These are phyloP conservation scores for Colletotrichum zoysiae DNA, from an alignment of 2,329 filamentous ascomycete genomes.

Conservation along the genomic window DNA sequence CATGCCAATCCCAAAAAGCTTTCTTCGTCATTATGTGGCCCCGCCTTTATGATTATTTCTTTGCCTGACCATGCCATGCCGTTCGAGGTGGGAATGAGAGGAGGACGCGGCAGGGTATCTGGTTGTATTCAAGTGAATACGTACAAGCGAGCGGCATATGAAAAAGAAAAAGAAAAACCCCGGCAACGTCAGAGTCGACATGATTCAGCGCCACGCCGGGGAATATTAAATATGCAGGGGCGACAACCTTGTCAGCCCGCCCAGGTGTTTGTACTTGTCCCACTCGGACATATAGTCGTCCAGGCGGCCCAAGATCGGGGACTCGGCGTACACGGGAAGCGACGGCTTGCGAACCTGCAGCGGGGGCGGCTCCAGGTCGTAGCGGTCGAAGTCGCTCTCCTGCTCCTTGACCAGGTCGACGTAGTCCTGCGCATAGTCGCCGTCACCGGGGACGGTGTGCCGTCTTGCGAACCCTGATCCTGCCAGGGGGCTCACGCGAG, in stretches of 20 bases:
- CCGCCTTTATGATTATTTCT: not conserved
- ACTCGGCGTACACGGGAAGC: constrained; percentile 32
- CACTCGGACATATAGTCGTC: constrained; percentile 53
- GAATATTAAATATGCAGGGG: constrained; percentile 24
- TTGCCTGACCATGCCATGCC: not conserved
- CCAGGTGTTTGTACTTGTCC: constrained; percentile 62
- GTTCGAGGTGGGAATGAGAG: not conserved
- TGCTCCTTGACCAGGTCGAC: constrained; percentile 46
- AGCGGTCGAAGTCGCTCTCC: constrained; percentile 35
- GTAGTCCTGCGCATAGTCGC: constrained; percentile 46
- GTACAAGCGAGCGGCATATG: constrained; percentile 7
- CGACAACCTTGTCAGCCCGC: constrained; percentile 53
- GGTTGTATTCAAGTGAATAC: constrained; percentile 39
- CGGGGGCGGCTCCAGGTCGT: constrained; percentile 40
- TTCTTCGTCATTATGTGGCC: not conserved
- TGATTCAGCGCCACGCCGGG: not conserved
- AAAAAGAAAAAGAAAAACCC: no score
- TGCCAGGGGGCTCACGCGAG: constrained; percentile 13
- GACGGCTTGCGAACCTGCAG: constrained; percentile 43
- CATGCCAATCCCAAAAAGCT: not conserved
- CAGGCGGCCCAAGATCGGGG: not conserved
- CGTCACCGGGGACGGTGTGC: constrained; percentile 18
- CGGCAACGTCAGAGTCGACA: no score
- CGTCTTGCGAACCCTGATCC: constrained; percentile 5
- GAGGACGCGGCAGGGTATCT: constrained; percentile 39